phyloP scores from a whole-genome alignment of 305 asterid species.

The Solanum aculeatissimum region DNA sequence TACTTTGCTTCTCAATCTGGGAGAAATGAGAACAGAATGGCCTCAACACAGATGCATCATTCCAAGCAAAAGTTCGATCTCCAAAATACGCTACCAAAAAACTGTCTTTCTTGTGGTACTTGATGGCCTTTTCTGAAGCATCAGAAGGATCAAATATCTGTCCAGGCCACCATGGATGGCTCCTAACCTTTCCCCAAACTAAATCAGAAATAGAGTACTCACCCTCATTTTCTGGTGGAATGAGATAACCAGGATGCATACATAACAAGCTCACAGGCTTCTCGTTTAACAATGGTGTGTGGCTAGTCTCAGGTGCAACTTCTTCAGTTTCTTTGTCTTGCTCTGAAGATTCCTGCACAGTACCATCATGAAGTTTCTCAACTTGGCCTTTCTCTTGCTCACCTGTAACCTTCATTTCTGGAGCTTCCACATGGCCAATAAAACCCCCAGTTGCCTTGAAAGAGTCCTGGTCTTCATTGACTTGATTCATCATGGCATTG shows the following conservation, averaged over 20 bases:
- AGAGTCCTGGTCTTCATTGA: slow-evolving; percentile 19
- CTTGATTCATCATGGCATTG: slow-evolving; percentile 1
- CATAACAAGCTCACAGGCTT: slow-evolving; percentile 19
- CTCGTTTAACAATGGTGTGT: slow-evolving; percentile 13
- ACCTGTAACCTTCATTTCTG: slow-evolving; percentile 17
- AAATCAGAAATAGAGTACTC: slow-evolving; percentile 51
- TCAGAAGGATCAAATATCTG: slow-evolving; percentile 74
- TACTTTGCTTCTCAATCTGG: slow-evolving; percentile 69
- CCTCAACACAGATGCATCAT: slow-evolving; percentile 71
- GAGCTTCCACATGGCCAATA: slow-evolving; percentile 12
- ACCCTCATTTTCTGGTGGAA: slow-evolving; percentile 47
- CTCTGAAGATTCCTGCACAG: slow-evolving; percentile 12
- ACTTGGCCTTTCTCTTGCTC: slow-evolving; percentile 25
- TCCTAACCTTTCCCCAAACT: slow-evolving; percentile 97
- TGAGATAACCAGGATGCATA: slow-evolving; percentile 44
- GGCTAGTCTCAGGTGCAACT: slow-evolving; percentile 23
- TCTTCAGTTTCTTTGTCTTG: slow-evolving; percentile 22
- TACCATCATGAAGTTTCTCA: slow-evolving; percentile 14
- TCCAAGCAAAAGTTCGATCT: slow-evolving; percentile 94
- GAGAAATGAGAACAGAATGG: slow-evolving; percentile 67
- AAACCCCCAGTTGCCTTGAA: slow-evolving; percentile 12
- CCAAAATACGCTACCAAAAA: slow-evolving; percentile 95
- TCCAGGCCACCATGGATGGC: slow-evolving; percentile 99
- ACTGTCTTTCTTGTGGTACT: slow-evolving; percentile 62
- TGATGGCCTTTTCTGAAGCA: slow-evolving; percentile 83